A percentile compares a stretch with the other conserved stretches of the same genome.
Evolutionary conservation across 495 filamentous ascomycete species (phyloP).

Genomic region (Podospora appendiculata): DNA sequence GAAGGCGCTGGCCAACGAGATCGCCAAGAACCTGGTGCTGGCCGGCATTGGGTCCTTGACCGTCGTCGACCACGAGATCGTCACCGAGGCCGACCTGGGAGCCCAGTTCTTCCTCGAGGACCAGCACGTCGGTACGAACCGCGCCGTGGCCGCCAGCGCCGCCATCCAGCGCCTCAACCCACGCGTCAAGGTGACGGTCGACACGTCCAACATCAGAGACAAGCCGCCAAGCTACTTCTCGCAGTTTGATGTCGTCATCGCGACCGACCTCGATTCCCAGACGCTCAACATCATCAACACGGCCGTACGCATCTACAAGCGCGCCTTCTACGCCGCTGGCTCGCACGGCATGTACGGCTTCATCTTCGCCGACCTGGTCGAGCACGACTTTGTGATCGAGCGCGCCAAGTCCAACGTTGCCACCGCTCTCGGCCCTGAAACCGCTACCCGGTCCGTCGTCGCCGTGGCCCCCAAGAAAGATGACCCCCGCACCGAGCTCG

Average conservation of each 20-base stretch:
- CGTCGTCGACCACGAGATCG: slow-evolving; percentile 70
- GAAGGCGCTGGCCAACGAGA: slow-evolving; percentile 85
- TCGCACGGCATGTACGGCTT: slow-evolving; percentile 91
- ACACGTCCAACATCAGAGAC: slow-evolving; percentile 53
- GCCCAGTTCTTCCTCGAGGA: slow-evolving; percentile 77
- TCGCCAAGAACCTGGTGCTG: slow-evolving; percentile 95
- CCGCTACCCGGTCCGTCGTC: slow-evolving; percentile 68
- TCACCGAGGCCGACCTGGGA: slow-evolving; percentile 75
- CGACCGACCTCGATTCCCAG: slow-evolving; percentile 74
- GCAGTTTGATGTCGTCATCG: slow-evolving; percentile 78
- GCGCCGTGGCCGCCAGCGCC: slow-evolving; percentile 74
- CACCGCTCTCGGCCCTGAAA: slow-evolving; percentile 58
- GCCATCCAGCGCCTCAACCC: slow-evolving; percentile 83
- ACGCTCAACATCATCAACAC: slow-evolving; percentile 74
- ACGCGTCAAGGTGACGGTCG: slow-evolving; percentile 67
- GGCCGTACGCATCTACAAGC: slow-evolving; percentile 62
- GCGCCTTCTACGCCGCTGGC: slow-evolving; percentile 82
- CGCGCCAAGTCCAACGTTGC: slow-evolving; percentile 69
- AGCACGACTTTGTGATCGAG: slow-evolving; percentile 81
- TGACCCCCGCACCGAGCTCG: slow-evolving; percentile 60
- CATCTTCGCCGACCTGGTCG: slow-evolving; percentile 85
- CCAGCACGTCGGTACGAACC: slow-evolving; percentile 67
- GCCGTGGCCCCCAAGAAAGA: slow-evolving; percentile 65
- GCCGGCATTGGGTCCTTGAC: slow-evolving; percentile 91
- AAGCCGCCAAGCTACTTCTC: slow-evolving; percentile 66